These are phyloP conservation scores for Isatis tinctoria DNA, from an alignment of 345 rosid species.

Conservation along the genomic window DNA sequence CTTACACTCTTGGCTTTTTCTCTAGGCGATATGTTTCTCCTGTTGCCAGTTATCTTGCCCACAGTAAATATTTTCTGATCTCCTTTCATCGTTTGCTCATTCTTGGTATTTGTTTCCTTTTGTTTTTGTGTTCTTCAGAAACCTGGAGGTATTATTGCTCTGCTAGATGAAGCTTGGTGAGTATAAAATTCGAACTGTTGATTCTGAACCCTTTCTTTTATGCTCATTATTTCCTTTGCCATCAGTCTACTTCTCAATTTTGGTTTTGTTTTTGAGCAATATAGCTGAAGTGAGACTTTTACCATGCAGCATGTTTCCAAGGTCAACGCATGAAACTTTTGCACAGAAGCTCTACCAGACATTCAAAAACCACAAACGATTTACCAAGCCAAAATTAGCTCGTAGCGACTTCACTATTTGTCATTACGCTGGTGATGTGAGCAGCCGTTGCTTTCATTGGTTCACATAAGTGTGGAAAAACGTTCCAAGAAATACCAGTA, in stretches of 20 bases:
- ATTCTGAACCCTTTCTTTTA: constrained; percentile 5
- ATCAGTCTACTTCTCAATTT: constrained; percentile 11
- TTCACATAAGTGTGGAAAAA: constrained; percentile 14
- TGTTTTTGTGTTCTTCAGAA: constrained; percentile 56
- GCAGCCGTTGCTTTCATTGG: constrained; percentile 33
- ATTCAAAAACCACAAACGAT: constrained; percentile 83
- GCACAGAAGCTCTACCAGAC: constrained; percentile 98
- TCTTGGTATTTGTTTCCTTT: constrained; percentile 3
- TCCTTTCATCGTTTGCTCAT: constrained; percentile 11
- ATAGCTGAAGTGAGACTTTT: constrained; percentile 32
- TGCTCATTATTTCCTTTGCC: neutral
- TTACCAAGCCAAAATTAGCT: constrained; percentile 92
- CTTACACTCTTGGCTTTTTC: neutral
- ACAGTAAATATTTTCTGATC: neutral
- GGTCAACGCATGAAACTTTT: constrained; percentile 98
- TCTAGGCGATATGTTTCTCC: neutral
- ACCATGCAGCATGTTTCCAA: constrained; percentile 87
- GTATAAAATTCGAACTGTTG: constrained; percentile 17
- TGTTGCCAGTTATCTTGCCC: neutral
- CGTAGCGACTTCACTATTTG: constrained; percentile 94
- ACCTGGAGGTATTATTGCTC: constrained; percentile 99
- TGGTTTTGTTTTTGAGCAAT: constrained; percentile 12
- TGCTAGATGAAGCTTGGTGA: constrained; percentile 99
- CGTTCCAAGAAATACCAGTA: constrained; percentile 11
- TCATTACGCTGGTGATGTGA: constrained; percentile 99